Evolutionary conservation across 2,329 filamentous ascomycete species (phyloP).

Genomic region (Aureobasidium lini): DNA sequence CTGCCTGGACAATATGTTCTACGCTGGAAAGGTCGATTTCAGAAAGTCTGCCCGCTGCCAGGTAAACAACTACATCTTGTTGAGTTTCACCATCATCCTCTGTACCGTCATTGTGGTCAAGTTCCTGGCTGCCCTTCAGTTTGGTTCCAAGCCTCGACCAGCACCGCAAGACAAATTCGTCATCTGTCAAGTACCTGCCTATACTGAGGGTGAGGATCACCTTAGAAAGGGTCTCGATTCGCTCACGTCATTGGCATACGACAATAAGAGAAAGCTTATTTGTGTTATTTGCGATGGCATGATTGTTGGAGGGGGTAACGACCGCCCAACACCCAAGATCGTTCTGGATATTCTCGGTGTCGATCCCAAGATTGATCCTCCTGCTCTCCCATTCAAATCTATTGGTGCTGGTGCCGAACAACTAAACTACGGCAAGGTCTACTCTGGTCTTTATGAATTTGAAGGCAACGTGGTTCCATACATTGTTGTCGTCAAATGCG

Average conservation of each 20-base stretch:
- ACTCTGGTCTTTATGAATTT: conserved; percentile 93
- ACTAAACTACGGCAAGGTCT: conserved; percentile 97
- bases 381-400: conserved; percentile 87
- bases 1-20: conserved; percentile 79
- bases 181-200: conserved; percentile 95
- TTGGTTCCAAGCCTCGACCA: conserved; percentile 84
- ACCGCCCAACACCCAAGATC: conserved; percentile 94
- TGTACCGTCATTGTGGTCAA: conserved; percentile 75
- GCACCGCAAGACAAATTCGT: conserved; percentile 96
- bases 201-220: conserved; percentile 95
- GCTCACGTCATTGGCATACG: conserved; percentile 86
- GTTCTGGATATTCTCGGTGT: conserved; percentile 95
- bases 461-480: conserved; percentile 98
- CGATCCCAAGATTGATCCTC: conserved; percentile 92
- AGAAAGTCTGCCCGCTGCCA: conserved; percentile 67
- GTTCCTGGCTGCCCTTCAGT: conserved; percentile 86
- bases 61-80: conserved; percentile 83
- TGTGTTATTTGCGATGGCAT: conserved; percentile 95
- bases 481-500: conserved; percentile 90
- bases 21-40: conserved; percentile 79
- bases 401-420: conserved; percentile 84
- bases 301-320: conserved; percentile 92
- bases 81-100: conserved; percentile 80
- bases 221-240: conserved; percentile 89
- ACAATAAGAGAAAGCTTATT: conserved; percentile 97